These are phyloP conservation scores for Lathyrus sativus DNA, from an alignment of 306 rosid species.

Conservation along the genomic window DNA sequence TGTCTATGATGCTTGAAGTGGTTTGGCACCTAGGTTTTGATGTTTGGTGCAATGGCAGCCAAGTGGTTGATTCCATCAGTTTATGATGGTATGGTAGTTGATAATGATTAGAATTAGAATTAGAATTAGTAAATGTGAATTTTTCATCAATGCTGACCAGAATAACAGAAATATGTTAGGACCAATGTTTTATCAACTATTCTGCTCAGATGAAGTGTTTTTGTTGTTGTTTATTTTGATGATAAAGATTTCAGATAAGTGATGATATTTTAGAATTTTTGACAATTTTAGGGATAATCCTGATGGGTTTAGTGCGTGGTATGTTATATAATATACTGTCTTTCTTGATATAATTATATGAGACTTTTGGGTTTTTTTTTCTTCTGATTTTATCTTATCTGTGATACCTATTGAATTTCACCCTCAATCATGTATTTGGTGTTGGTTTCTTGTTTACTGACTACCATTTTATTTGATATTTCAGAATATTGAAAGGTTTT, in stretches of 20 bases:
- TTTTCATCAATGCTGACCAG: slow-evolving; percentile 1
- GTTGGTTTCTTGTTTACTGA: slow-evolving; percentile 27
- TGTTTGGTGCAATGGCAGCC: too few species aligned
- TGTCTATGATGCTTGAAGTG: slow-evolving; percentile 1
- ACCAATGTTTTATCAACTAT: neutral
- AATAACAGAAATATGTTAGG: neutral
- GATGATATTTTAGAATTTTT: neutral
- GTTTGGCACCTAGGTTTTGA: slow-evolving; percentile 10
- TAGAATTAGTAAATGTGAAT: too few species aligned
- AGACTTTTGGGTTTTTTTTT: neutral
- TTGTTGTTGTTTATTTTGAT: neutral
- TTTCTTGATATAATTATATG: slow-evolving; percentile 10
- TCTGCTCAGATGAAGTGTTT: neutral
- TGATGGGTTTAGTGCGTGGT: slow-evolving; percentile 15
- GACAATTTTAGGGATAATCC: slow-evolving; percentile 1
- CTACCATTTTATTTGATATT: slow-evolving; percentile 17
- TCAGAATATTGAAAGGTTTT: slow-evolving; percentile 37
- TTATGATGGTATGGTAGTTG: too few species aligned
- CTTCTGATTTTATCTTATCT: neutral
- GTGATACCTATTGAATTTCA: slow-evolving; percentile 23
- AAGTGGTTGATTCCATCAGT: too few species aligned
- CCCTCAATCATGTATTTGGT: slow-evolving; percentile 5
- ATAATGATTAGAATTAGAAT: too few species aligned
- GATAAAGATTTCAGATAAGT: neutral
- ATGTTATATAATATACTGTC: neutral